Conservation (phyloP, 1,284 basidiomycete genomes). For the Apiotrichum laibachii region DNA sequence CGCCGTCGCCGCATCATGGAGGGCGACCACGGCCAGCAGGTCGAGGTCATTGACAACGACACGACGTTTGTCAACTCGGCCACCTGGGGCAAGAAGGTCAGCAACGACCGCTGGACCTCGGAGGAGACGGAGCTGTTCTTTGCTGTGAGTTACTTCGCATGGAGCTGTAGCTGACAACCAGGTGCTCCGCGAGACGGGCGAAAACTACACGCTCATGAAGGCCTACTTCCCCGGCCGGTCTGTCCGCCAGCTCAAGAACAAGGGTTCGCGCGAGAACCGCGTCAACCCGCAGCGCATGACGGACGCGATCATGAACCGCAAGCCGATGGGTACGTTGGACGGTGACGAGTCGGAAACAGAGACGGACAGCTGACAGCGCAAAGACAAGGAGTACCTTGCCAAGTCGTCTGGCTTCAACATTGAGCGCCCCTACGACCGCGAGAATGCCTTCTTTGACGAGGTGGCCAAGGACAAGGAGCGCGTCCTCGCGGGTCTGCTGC, state of each 20-base stretch:
- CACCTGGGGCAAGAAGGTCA: slow-evolving; percentile 28
- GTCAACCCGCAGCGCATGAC: slow-evolving; percentile 37
- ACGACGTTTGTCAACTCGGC: slow-evolving; percentile 37
- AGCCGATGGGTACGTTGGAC: slow-evolving; percentile 29
- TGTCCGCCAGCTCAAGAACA: slow-evolving; percentile 37
- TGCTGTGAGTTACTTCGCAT: slow-evolving; percentile 24
- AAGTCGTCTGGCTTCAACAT: slow-evolving; percentile 40
- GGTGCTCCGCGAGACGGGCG: slow-evolving; percentile 42
- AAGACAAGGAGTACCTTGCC: slow-evolving; percentile 35
- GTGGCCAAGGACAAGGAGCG: slow-evolving; percentile 30
- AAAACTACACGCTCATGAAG: slow-evolving; percentile 45
- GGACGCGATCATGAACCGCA: slow-evolving; percentile 36
- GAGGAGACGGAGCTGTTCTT: slow-evolving; percentile 40
- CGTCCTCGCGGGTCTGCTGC: slow-evolving; percentile 6
- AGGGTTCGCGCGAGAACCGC: slow-evolving; percentile 37
- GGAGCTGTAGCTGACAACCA: slow-evolving; percentile 15
- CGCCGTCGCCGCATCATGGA: slow-evolving; percentile 25
- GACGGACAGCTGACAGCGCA: not conserved
- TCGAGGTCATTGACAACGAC: slow-evolving; percentile 36
- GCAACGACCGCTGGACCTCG: slow-evolving; percentile 31
- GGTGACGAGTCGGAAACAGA: not conserved
- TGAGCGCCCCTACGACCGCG: slow-evolving; percentile 28
- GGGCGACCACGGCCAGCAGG: slow-evolving; percentile 24
- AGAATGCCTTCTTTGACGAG: slow-evolving; percentile 32
- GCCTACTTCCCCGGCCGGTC: slow-evolving; percentile 43